Base-by-base conservation (phyloP, 2,329 filamentous ascomycete species). In the Rhinocladiella mackenziei region DNA sequence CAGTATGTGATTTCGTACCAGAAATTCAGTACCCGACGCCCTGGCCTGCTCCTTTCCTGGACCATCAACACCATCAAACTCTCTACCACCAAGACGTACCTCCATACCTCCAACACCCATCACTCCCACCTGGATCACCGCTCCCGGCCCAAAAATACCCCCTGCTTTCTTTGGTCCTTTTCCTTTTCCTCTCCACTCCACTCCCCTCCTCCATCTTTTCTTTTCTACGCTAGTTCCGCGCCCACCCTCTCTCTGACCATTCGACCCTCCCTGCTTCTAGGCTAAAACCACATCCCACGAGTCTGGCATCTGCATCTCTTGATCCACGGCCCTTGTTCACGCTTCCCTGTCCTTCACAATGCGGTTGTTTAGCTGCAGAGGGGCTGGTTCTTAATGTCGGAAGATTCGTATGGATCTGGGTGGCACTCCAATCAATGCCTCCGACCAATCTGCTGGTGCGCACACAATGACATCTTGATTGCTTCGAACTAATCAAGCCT, bases 401-500 rank as follows among this genome's bases (percentile, higher is more conserved):
- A 20, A 20, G 9, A 19, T n/a, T 14, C 17, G 30, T 13, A 28
- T 28, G 13, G n/a, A 17, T 35, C 32, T 35, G 17, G 17, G 25
- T 31, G 41, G 41, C 32, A 38, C 41, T 23, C 41, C 41, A 44
- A 44, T 44, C 39, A 39, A 33, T 37, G 15, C 50, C 48, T 20
- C 33, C 43, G 50, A 50, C 34, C 34, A 28, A 22, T 19, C 34
- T 38, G 14, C 23, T 3, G 17, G 20, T 28, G n/a, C 14, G 13
- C 13, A 38, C 20, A 38, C 22, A 35, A 43, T 43, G 41, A 45
- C 35, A 40, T 45, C 43, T 31, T 15, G 23, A 13, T 28, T 40
- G 22, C 36, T 18, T 45, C 37, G 15, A 25, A 20, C 43, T 42
- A 35, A 34, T 11, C 22, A 20, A 34, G 19, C 30, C 30, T n/a